These are phyloP conservation scores for Mycena metata DNA, from an alignment of 768 basidiomycete genomes.

Conservation along the genomic window DNA sequence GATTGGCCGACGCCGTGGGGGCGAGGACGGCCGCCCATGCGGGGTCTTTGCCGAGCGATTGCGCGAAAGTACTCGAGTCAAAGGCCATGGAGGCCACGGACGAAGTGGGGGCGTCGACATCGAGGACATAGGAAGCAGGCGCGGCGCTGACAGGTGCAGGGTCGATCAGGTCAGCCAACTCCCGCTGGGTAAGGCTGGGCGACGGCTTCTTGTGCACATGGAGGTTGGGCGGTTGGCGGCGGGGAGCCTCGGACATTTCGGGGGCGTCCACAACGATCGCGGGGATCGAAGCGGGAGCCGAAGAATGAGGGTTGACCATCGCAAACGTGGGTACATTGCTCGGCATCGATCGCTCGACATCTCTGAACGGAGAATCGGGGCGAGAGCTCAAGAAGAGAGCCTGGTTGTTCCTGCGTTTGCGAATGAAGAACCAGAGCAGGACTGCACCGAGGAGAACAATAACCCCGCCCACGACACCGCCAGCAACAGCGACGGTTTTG, in stretches of 20 bases:
- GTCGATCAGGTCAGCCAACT: slow-evolving; percentile 1
- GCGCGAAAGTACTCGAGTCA: slow-evolving; percentile 26
- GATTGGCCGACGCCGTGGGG: slow-evolving; percentile 34
- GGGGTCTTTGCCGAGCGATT: slow-evolving; percentile 34
- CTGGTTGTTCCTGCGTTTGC: slow-evolving; percentile 31
- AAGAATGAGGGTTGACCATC: slow-evolving; percentile 22
- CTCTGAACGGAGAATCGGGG: slow-evolving; percentile 30
- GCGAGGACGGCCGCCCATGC: slow-evolving; percentile 30
- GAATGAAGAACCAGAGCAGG: slow-evolving; percentile 34
- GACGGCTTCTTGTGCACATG: slow-evolving; percentile 29
- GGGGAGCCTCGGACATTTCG: slow-evolving; percentile 5
- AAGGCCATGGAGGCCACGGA: slow-evolving; percentile 30
- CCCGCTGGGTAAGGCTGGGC: slow-evolving; percentile 19
- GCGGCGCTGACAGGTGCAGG: neutral
- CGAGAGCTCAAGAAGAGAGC: slow-evolving; percentile 38
- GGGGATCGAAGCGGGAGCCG: slow-evolving; percentile 15
- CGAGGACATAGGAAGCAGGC: slow-evolving; percentile 23
- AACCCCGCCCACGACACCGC: slow-evolving; percentile 17
- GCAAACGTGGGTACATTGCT: slow-evolving; percentile 29
- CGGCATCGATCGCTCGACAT: slow-evolving; percentile 26
- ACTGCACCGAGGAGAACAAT: slow-evolving; percentile 21
- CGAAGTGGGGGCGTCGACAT: slow-evolving; percentile 30
- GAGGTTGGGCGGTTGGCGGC: slow-evolving; percentile 9
- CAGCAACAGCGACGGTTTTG: slow-evolving; percentile 2
- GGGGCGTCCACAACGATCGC: slow-evolving; percentile 29